Percentiles rank a stretch among this genome's conserved stretches.
Evolutionary conservation across 2,329 filamentous ascomycete species (phyloP).

Genomic region (Verticillium klebahnii): DNA sequence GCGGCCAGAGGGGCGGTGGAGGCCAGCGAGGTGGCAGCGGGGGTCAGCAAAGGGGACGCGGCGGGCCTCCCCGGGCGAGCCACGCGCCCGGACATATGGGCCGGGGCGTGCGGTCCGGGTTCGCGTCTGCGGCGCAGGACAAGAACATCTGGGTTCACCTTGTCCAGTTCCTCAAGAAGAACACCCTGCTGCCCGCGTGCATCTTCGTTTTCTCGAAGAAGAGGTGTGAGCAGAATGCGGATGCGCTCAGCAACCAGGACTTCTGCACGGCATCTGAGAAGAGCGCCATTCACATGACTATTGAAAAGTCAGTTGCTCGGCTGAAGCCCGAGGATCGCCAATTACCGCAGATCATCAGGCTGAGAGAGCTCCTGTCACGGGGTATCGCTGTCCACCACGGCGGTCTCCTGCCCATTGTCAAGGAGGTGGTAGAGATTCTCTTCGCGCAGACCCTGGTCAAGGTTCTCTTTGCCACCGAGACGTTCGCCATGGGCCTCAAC

Average conservation of each 20-base stretch:
- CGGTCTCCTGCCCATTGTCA: slow-evolving; percentile 90
- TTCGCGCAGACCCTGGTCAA: slow-evolving; percentile 96
- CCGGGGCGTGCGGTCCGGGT: slow-evolving; percentile 75
- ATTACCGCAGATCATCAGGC: slow-evolving; percentile 85
- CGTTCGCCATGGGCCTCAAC: slow-evolving; percentile 97
- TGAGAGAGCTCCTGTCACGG: slow-evolving; percentile 78
- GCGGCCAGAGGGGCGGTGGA: slow-evolving; percentile 40
- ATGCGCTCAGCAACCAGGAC: slow-evolving; percentile 90
- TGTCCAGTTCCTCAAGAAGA: slow-evolving; percentile 84
- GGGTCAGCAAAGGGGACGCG: slow-evolving; percentile 50
- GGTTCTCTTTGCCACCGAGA: slow-evolving; percentile 95
- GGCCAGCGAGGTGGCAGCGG: slow-evolving; percentile 44
- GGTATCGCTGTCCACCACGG: slow-evolving; percentile 97
- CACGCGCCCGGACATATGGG: slow-evolving; percentile 81
- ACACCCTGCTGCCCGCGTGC: slow-evolving; percentile 82
- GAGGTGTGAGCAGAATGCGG: slow-evolving; percentile 93
- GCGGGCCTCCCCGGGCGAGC: slow-evolving; percentile 53
- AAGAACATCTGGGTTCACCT: slow-evolving; percentile 96
- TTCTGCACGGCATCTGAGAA: slow-evolving; percentile 92
- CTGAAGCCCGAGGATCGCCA: slow-evolving; percentile 84
- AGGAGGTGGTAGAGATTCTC: slow-evolving; percentile 94
- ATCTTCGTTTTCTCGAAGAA: slow-evolving; percentile 99
- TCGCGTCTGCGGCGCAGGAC: slow-evolving; percentile 88
- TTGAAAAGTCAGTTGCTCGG: slow-evolving; percentile 89
- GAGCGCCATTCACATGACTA: slow-evolving; percentile 95